Base-by-base conservation (phyloP, 805 yeast species). In the Saturnispora diversa region DNA sequence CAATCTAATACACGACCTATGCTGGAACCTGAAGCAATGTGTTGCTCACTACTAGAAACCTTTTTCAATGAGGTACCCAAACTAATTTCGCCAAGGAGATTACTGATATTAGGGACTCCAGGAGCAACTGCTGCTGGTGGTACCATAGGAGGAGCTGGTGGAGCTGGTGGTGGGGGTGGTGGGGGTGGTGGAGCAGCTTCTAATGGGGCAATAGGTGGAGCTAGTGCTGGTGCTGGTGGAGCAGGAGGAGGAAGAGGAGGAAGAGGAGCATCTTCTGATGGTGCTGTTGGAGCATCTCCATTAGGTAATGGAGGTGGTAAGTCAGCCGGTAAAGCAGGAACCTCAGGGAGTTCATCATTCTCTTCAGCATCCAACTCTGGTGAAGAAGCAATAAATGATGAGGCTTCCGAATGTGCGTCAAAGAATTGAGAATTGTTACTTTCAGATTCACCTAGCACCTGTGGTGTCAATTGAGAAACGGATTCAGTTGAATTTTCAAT, bases 41-140 rank as follows among this genome's bases (percentile, higher is more conserved):
- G 67, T 50, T 72, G 68, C 41, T 72, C 67, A 24, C 60, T 56
- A 4, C 70, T 72, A 39, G 64, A 64, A 3, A 78, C 83, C 49
- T 64, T 74, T 44, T 63, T 69, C 53, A 78, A 65, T 2, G 65
- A 37, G 28, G 58, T 65, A 3, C 85, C 85, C 1, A 69, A 62
- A 9, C 64, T 62, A 39, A 78, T 78, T 53, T 78, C 77, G 3
- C 79, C 77, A 39, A 79, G 61, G 20, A 79, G 56, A 31, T 66
- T 61, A 21, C 57, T 57, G 19, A 63, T 58, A 11, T 59, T 40
- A 0, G 66, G 53, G 5, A 59, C 60, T 5, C 58, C 47, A 3
- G 62, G 50, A 19, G 63, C 51, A 8, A 65, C 48, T 5, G 33
- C 35, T 19, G 48, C 41, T 49, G 54, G 58, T 12, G 70, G 64